Base-by-base conservation (phyloP, 768 basidiomycete species). In the Mycena capillaripes region DNA sequence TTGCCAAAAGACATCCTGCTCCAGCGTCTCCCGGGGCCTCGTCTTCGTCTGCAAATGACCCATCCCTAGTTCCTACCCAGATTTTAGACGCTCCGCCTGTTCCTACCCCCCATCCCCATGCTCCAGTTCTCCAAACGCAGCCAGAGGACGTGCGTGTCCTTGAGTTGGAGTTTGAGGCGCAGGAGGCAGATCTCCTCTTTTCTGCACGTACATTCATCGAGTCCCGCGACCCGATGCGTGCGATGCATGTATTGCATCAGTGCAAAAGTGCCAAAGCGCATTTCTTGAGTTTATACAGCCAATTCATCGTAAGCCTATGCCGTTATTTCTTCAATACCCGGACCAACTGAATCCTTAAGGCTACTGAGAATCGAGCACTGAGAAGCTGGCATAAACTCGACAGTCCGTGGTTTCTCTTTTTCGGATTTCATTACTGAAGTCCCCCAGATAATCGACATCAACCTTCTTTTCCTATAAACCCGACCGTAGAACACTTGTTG, bases 361-460 rank as follows among this genome's bases (percentile, higher is more conserved):
- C 92, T 16, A 90, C 91, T 68, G 97, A 98, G 84, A 93, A 93
- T 78, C 90, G 90, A 75, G 91, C 95, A 1, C 88, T 93, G 76
- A 88, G 93, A 76, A 91, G 94, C 69, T 96, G 95, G 95, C 94
- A 96, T 83, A 92, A 91, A 82, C 85, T 92, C 75, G 89, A 94
- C 77, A 90, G 95, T 93, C 73, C 73, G 91, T 85, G 38, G 29
- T 34, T 42, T 56, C 19, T 57, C n/a, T 40, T 21, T 46, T 23
- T 32, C 7, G 9, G 21, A 38, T 38, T 63, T 40, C 16, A 44
- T 12, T 53, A 17, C n/a, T n/a, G n/a, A 71, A 57, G 46, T 38
- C 73, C 10, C 73, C 42, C 64, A 95, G 94, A 89, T 78, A 91
- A 90, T 77, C 90, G 92, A 50, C 88, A 91, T 72, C 92, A 94